These are phyloP conservation scores for Diplogelasinospora grovesii DNA, from an alignment of 495 filamentous ascomycete species.

Conservation along the genomic window DNA sequence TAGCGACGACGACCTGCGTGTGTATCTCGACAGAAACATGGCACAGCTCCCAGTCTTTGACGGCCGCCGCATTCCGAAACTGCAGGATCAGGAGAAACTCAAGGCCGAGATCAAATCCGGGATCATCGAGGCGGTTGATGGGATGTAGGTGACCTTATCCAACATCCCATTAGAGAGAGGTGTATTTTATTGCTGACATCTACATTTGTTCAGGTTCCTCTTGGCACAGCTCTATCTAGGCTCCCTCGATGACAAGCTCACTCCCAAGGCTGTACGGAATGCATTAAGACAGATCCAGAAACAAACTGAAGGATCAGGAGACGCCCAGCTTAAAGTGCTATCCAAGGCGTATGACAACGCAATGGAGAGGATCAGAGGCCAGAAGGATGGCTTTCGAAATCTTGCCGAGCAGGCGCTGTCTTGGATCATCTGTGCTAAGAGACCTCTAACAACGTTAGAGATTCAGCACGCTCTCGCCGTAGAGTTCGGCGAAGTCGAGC, in stretches of 20 bases:
- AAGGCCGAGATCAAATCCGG: no score
- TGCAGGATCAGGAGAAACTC: no score
- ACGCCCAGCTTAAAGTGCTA: not conserved
- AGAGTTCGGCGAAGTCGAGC: conserved; percentile 12
- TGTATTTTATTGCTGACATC: no score
- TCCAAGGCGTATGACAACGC: conserved; percentile 1
- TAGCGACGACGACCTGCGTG: no score
- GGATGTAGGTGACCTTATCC: no score
- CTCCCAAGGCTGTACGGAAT: not conserved
- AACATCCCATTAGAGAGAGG: no score
- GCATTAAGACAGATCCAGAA: conserved; percentile 2
- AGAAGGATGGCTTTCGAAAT: not conserved
- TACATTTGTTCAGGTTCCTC: no score
- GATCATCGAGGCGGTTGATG: no score
- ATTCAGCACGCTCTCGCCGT: conserved; percentile 45
- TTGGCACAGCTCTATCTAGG: no score
- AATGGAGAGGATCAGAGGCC: conserved; percentile 1
- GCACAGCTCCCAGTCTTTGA: no score
- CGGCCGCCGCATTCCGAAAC: no score
- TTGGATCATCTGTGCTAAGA: conserved; percentile 40
- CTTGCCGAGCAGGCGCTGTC: conserved; percentile 2
- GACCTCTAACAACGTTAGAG: conserved; percentile 36
- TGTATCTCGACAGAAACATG: no score
- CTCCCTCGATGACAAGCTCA: not conserved
- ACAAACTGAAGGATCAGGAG: not conserved